A percentile compares a stretch with the other conserved stretches of the same genome.
Evolutionary conservation across 1,284 basidiomycete species (phyloP).

Genomic region (Ceraceosorus bombacis): DNA sequence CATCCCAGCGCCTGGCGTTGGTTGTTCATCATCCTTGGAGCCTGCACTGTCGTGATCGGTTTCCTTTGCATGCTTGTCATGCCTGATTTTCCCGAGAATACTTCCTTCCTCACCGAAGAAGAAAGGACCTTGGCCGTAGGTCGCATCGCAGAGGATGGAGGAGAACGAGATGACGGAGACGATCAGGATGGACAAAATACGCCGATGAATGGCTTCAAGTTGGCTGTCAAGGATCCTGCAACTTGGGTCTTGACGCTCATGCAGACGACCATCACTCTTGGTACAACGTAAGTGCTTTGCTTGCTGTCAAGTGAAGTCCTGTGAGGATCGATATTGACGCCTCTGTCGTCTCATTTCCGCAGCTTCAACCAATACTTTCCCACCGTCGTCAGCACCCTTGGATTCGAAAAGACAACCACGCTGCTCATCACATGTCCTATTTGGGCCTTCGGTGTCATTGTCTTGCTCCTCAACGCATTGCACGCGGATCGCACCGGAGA

Average conservation of each 20-base stretch:
- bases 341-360: neutral
- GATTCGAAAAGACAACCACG: constrained; percentile 24
- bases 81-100: constrained; percentile 32
- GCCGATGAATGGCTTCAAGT: constrained; percentile 43
- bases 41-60: constrained; percentile 22
- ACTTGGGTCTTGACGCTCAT: constrained; percentile 25
- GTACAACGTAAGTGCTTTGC: constrained; percentile 12
- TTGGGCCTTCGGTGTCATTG: constrained; percentile 35
- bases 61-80: constrained; percentile 17
- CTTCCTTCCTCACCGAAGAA: constrained; percentile 18
- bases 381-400: constrained; percentile 26
- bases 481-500: constrained; percentile 29
- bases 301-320: neutral
- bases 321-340: neutral
- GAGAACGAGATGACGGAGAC: constrained; percentile 49
- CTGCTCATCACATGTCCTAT: constrained; percentile 30
- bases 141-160: constrained; percentile 53
- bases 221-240: constrained; percentile 27
- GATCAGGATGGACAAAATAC: constrained; percentile 49
- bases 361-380: constrained; percentile 48
- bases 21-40: constrained; percentile 37
- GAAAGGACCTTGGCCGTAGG: constrained; percentile 26
- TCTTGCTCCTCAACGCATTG: constrained; percentile 27
- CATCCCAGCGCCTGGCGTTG: constrained; percentile 24
- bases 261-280: constrained; percentile 12